A percentile compares a stretch with the other conserved stretches of the same genome.
Conservation (phyloP, 768 basidiomycete genomes). For the Pisolithus tinctorius region DNA sequence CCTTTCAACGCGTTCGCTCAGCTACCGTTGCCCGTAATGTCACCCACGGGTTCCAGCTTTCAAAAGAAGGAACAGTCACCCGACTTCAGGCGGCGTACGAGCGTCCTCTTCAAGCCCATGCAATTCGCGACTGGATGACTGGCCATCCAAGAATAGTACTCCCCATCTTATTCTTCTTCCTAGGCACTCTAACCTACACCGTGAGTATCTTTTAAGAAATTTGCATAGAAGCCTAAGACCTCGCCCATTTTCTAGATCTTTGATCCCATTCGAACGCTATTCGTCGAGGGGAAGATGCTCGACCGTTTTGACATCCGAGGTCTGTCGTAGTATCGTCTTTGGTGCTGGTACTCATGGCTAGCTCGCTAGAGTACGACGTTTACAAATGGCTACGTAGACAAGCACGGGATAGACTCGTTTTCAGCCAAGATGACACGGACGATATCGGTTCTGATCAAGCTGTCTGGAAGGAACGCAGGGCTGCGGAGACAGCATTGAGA, state of each 20-base stretch:
- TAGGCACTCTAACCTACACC: constrained; percentile 88
- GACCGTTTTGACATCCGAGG: constrained; percentile 80
- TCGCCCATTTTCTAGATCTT: constrained; percentile 58
- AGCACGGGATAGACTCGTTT: constrained; percentile 46
- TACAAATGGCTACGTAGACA: constrained; percentile 72
- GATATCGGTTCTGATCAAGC: constrained; percentile 24
- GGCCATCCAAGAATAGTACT: constrained; percentile 82
- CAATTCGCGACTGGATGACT: constrained; percentile 71
- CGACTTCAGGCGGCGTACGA: constrained; percentile 54
- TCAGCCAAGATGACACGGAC: constrained; percentile 17
- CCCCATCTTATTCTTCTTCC: constrained; percentile 74
- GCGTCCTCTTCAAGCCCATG: constrained; percentile 58
- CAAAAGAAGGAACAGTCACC: constrained; percentile 25
- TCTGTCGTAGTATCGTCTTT: constrained; percentile 22
- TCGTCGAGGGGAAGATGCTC: constrained; percentile 74
- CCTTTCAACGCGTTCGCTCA: constrained; percentile 55
- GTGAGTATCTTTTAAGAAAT: constrained; percentile 34
- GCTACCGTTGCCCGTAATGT: constrained; percentile 82
- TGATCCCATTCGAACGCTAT: constrained; percentile 82
- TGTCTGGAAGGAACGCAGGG: constrained; percentile 81
- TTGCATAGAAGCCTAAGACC: not conserved
- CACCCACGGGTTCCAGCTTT: constrained; percentile 52
- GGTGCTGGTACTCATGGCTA: not conserved
- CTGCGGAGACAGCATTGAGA: constrained; percentile 62
- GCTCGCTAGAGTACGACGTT: constrained; percentile 52